Percentiles rank a stretch among this genome's conserved stretches.
Conservation (phyloP, 1,284 basidiomycete species). For the Moesziomyces sp. region DNA sequence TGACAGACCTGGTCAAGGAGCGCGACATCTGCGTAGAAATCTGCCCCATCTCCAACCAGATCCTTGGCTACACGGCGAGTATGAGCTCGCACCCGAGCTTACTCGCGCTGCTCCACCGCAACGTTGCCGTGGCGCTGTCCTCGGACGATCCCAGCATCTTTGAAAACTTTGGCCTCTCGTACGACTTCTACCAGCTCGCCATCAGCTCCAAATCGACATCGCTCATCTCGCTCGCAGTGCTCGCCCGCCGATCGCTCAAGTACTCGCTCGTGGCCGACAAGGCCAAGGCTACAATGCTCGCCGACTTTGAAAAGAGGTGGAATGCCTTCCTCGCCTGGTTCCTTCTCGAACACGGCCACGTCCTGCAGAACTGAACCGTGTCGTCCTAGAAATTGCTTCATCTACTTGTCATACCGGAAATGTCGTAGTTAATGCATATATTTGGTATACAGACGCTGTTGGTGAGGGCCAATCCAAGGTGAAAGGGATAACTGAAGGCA, state of each 20-base stretch:
- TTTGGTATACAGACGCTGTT: not conserved
- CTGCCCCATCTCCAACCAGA: conserved; percentile 63
- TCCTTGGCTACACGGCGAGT: conserved; percentile 43
- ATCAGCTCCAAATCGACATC: conserved; percentile 26
- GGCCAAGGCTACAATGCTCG: conserved; percentile 19
- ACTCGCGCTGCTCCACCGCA: conserved; percentile 74
- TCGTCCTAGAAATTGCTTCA: not conserved
- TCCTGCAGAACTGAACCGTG: not conserved
- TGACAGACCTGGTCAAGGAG: conserved; percentile 77
- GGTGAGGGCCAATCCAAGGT: too few species aligned
- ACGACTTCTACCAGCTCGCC: conserved; percentile 55
- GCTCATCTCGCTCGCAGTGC: conserved; percentile 34
- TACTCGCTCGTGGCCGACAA: conserved; percentile 29
- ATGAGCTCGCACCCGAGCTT: conserved; percentile 43
- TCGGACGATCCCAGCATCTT: conserved; percentile 82
- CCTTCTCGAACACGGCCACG: conserved; percentile 13
- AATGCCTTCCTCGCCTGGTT: conserved; percentile 36
- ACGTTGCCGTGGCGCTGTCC: conserved; percentile 76
- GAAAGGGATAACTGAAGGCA: too few species aligned
- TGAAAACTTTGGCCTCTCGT: conserved; percentile 75
- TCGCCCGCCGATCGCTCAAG: conserved; percentile 41
- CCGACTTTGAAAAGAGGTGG: conserved; percentile 52
- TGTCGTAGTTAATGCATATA: not conserved
- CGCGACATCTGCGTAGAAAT: conserved; percentile 77
- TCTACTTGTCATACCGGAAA: not conserved